A percentile compares a stretch with the other conserved stretches of the same genome.
Conservation (phyloP, 371 early-diverging fungal species). For the Apophysomyces sp. region DNA sequence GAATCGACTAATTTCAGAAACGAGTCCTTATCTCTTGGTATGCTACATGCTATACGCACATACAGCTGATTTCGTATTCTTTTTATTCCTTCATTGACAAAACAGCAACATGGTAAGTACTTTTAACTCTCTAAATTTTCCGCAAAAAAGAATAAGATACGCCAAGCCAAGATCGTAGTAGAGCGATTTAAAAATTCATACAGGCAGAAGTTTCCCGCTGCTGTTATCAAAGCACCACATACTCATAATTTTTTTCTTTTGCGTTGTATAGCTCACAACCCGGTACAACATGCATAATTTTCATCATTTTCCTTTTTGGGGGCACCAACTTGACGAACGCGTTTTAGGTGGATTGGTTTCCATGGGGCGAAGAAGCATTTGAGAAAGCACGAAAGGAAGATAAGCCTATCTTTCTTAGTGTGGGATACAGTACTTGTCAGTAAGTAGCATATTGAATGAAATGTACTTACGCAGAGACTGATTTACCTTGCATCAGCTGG, state of each 20-base stretch:
- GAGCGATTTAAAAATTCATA: no score
- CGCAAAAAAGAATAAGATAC: slow-evolving; percentile 1
- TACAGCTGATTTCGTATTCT: slow-evolving; percentile 2
- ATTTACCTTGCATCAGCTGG: slow-evolving; percentile 39
- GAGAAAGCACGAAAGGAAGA: slow-evolving; percentile 46
- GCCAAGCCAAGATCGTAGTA: not conserved
- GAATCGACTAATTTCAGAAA: slow-evolving; percentile 58
- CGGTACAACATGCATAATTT: slow-evolving; percentile 23
- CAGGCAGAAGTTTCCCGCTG: not conserved
- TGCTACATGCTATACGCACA: not conserved
- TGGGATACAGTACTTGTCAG: slow-evolving; percentile 74
- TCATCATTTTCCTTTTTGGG: not conserved
- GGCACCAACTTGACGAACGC: not conserved
- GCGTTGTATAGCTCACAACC: slow-evolving; percentile 39
- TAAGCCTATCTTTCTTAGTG: slow-evolving; percentile 65
- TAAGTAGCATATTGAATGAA: slow-evolving; percentile 18
- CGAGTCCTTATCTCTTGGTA: slow-evolving; percentile 65
- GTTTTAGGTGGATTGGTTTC: slow-evolving; percentile 68
- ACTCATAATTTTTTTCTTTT: not conserved
- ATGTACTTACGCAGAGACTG: not conserved
- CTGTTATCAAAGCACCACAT: not conserved
- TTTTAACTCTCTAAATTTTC: not conserved
- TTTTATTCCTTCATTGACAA: not conserved
- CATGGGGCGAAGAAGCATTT: slow-evolving; percentile 74
- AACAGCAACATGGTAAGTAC: slow-evolving; percentile 47